Percentiles rank a stretch among this genome's conserved stretches.
These are phyloP conservation scores for Aureobasidium sp. DNA, from an alignment of 2,329 filamentous ascomycete genomes.

Conservation along the genomic window DNA sequence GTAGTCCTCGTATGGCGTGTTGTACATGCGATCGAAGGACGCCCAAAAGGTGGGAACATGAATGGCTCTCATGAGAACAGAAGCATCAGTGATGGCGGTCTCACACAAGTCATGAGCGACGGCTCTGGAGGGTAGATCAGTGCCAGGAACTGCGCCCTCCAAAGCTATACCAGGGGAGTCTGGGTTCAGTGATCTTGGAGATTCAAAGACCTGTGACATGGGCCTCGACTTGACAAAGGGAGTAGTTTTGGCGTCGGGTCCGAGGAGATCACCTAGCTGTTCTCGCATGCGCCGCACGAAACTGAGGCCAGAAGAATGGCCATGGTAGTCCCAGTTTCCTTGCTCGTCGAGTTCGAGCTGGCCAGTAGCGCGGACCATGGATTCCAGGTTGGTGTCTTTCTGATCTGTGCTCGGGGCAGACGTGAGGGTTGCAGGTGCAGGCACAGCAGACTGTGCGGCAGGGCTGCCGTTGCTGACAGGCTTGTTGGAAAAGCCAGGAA, in stretches of 20 bases:
- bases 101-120: conserved; percentile 52
- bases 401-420: conserved; percentile 35
- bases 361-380: conserved; percentile 91
- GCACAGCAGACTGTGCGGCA: neutral
- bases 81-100: conserved; percentile 56
- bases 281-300: conserved; percentile 84
- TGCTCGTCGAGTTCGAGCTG: conserved; percentile 86
- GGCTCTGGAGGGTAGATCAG: conserved; percentile 60
- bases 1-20: conserved; percentile 48
- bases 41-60: conserved; percentile 77
- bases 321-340: conserved; percentile 92
- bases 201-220: conserved; percentile 58
- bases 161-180: conserved; percentile 58
- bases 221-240: conserved; percentile 51
- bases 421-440: conserved; percentile 21
- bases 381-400: conserved; percentile 67
- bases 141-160: conserved; percentile 45
- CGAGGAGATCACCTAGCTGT: conserved; percentile 72
- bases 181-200: conserved; percentile 51
- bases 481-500: conserved; percentile 26
- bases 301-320: conserved; percentile 82
- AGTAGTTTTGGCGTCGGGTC: conserved; percentile 51
- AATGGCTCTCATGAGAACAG: conserved; percentile 62
- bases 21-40: conserved; percentile 71
- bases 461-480: conserved; percentile 13